phyloP scores from a whole-genome alignment of 768 basidiomycete species.

The Lentinus tigrinus region DNA sequence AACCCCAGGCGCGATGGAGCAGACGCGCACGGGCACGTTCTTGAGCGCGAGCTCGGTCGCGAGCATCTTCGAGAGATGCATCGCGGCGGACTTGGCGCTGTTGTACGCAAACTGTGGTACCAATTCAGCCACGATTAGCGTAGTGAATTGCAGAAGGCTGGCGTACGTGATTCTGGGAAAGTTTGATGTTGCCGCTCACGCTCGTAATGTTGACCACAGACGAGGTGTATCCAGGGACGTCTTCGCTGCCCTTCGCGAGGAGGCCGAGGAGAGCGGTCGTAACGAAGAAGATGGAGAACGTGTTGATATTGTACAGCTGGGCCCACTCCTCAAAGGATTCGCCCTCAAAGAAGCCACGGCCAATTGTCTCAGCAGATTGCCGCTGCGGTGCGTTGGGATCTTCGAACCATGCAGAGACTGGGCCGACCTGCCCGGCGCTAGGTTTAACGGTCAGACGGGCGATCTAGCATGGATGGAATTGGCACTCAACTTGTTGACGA shows the following conservation, averaged over 20 bases:
- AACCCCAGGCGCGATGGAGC: conserved; percentile 74
- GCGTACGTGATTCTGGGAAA: conserved; percentile 77
- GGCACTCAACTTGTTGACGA: conserved; percentile 75
- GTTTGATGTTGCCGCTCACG: conserved; percentile 67
- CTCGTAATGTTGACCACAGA: conserved; percentile 77
- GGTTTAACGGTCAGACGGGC: background rate
- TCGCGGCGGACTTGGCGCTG: conserved; percentile 74
- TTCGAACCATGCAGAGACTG: conserved; percentile 55
- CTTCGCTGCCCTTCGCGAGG: conserved; percentile 68
- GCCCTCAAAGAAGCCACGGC: conserved; percentile 67
- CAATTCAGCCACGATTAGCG: background rate
- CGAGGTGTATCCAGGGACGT: conserved; percentile 55
- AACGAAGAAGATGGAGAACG: conserved; percentile 75
- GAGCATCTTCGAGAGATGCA: conserved; percentile 75
- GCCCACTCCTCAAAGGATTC: conserved; percentile 66
- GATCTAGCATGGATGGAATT: background rate
- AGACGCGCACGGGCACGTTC: conserved; percentile 63
- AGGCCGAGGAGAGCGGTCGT: conserved; percentile 76
- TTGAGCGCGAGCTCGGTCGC: conserved; percentile 75
- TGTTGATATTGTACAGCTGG: conserved; percentile 62
- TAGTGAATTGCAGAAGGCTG: background rate
- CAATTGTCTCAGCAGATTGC: conserved; percentile 62
- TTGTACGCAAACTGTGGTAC: conserved; percentile 71
- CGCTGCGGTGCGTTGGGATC: conserved; percentile 55
- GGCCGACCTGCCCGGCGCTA: conserved; percentile 78